These are phyloP conservation scores for Durio zibethinus DNA, from an alignment of 345 rosid species.

Conservation along the genomic window DNA sequence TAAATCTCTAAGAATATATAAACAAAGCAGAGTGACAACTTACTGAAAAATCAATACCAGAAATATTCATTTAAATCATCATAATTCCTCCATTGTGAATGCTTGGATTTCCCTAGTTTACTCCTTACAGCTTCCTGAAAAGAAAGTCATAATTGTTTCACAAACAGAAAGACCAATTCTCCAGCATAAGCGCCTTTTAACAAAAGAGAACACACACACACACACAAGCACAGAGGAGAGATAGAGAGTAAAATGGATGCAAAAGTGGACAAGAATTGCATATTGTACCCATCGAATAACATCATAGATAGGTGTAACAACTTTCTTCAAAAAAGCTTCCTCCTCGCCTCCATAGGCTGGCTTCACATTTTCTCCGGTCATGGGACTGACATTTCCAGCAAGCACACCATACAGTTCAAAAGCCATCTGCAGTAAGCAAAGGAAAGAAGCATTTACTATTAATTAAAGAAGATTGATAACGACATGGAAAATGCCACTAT, in stretches of 20 bases:
- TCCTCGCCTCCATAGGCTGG: conserved; percentile 99
- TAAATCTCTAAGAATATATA: neutral
- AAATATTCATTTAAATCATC: conserved; percentile 97
- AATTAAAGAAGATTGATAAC: neutral
- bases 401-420: conserved; percentile 97
- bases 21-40: neutral
- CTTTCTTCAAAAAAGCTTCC: conserved; percentile 91
- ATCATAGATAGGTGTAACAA: conserved; percentile 84
- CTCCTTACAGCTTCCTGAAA: conserved; percentile 87
- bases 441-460: conserved; percentile 6
- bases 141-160: conserved; percentile 12
- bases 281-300: conserved; percentile 68
- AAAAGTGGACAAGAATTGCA: neutral
- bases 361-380: conserved; percentile 96
- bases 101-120: conserved; percentile 84
- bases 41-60: conserved; percentile 48
- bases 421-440: conserved; percentile 67
- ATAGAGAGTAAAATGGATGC: neutral
- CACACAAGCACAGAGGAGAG: too few species aligned
- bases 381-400: conserved; percentile 96
- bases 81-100: conserved; percentile 98
- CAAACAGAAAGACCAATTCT: neutral
- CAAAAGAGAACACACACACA: neutral
- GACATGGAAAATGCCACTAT: neutral
- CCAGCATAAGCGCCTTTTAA: neutral